These are phyloP conservation scores for Leucocoprinus sp. DNA, from an alignment of 768 basidiomycete genomes.

Conservation along the genomic window DNA sequence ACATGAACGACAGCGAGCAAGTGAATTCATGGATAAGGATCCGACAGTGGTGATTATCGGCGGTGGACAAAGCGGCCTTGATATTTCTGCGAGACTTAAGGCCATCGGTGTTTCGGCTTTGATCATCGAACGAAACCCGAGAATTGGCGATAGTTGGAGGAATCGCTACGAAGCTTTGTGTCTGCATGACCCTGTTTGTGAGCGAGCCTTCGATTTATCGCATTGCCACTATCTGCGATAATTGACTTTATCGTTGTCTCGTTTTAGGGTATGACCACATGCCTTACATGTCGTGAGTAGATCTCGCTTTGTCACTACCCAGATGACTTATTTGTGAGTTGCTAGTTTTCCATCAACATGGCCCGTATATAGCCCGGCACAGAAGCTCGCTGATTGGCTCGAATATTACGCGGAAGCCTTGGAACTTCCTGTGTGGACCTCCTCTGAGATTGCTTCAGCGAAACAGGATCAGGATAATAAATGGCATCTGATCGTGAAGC, in stretches of 20 bases:
- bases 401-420: slow-evolving; percentile 52
- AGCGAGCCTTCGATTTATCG: slow-evolving; percentile 14
- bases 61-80: slow-evolving; percentile 55
- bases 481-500: slow-evolving; percentile 38
- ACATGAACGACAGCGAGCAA: slow-evolving; percentile 27
- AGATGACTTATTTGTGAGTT: not conserved
- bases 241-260: not conserved
- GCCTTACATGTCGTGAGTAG: slow-evolving; percentile 43
- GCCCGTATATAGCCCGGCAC: slow-evolving; percentile 48
- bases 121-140: slow-evolving; percentile 46
- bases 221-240: slow-evolving; percentile 11
- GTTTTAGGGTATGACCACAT: slow-evolving; percentile 24
- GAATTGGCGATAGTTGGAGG: slow-evolving; percentile 57
- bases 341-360: slow-evolving; percentile 38
- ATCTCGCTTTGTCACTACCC: not conserved
- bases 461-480: slow-evolving; percentile 28
- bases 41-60: slow-evolving; percentile 51
- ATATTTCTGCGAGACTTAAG: slow-evolving; percentile 52
- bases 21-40: slow-evolving; percentile 33
- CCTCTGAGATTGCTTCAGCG: slow-evolving; percentile 30
- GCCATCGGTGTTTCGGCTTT: slow-evolving; percentile 43
- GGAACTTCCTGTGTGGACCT: slow-evolving; percentile 60
- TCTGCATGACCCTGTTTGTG: slow-evolving; percentile 45
- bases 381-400: slow-evolving; percentile 57
- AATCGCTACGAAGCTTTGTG: slow-evolving; percentile 51